These are phyloP conservation scores for Cymbidium sinense DNA, from an alignment of 106 monocot genomes.

Conservation along the genomic window DNA sequence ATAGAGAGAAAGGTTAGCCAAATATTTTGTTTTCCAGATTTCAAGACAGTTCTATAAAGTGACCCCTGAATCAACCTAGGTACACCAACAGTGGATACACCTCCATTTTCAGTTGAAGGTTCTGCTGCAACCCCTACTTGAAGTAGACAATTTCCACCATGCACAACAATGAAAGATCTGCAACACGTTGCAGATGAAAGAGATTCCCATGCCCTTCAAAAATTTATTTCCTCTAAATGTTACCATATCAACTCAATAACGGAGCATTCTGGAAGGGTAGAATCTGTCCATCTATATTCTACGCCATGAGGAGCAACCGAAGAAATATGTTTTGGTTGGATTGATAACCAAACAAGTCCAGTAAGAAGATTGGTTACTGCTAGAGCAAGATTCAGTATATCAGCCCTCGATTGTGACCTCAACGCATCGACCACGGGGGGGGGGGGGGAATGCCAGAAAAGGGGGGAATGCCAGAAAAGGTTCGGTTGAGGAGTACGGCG, in stretches of 20 bases:
- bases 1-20: slow-evolving; percentile 95
- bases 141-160: too few relatives aligned
- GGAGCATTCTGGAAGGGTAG: too few relatives aligned
- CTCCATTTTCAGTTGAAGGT: too few relatives aligned
- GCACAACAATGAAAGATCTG: too few relatives aligned
- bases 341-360: slow-evolving; percentile 91
- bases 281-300: slow-evolving; percentile 44
- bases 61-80: slow-evolving; percentile 57
- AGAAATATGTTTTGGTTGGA: slow-evolving; percentile 71
- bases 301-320: slow-evolving; percentile 57
- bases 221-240: too few relatives aligned
- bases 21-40: slow-evolving; percentile 76
- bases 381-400: slow-evolving; percentile 74
- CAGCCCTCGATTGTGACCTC: slow-evolving; percentile 98
- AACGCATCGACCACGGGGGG: slow-evolving; percentile 90
- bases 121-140: too few relatives aligned
- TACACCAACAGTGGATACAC: slow-evolving; percentile 52
- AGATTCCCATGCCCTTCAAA: too few relatives aligned
- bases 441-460: too few relatives aligned
- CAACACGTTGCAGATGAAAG: too few relatives aligned
- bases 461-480: slow-evolving; percentile 74
- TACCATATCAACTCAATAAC: too few relatives aligned
- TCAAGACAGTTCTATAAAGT: slow-evolving; percentile 45
- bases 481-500: slow-evolving; percentile 71
- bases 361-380: slow-evolving; percentile 82